phyloP scores from a whole-genome alignment of 805 yeast species.

The Metschnikowia shivogae region DNA sequence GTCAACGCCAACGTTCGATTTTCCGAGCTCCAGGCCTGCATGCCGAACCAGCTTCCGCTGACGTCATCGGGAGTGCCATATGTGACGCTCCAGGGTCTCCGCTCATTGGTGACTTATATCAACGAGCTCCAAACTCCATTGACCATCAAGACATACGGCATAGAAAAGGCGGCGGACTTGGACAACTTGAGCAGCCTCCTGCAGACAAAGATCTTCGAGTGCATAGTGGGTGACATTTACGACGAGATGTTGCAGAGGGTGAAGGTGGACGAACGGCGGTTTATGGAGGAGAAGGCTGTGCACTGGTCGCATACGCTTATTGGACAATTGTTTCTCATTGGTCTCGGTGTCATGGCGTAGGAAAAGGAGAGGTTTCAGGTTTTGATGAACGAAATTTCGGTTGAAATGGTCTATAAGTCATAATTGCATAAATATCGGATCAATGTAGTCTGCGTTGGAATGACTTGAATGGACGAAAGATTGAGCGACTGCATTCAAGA shows the following conservation, averaged over 20 bases:
- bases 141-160: slow-evolving; percentile 36
- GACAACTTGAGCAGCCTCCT: slow-evolving; percentile 31
- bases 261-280: slow-evolving; percentile 49
- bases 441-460: too few species aligned
- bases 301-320: slow-evolving; percentile 59
- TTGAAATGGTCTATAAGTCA: too few species aligned
- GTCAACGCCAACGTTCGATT: slow-evolving; percentile 65
- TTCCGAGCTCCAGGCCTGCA: slow-evolving; percentile 54
- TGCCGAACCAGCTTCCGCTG: slow-evolving; percentile 47
- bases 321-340: slow-evolving; percentile 53
- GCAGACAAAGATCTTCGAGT: slow-evolving; percentile 47
- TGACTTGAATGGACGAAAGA: background rate
- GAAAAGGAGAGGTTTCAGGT: background rate
- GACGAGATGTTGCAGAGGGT: slow-evolving; percentile 53
- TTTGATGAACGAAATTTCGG: background rate
- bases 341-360: slow-evolving; percentile 56
- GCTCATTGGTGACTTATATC: slow-evolving; percentile 58
- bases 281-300: slow-evolving; percentile 41
- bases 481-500: too few species aligned
- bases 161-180: slow-evolving; percentile 39
- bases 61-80: slow-evolving; percentile 51
- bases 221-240: slow-evolving; percentile 52
- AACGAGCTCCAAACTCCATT: slow-evolving; percentile 38
- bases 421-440: too few species aligned
- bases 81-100: slow-evolving; percentile 53